Evolutionary conservation across 495 filamentous ascomycete species (phyloP), one percentile per base, ranked within the genome.

Genomic region (Talaromyces trachyspermus): DNA sequence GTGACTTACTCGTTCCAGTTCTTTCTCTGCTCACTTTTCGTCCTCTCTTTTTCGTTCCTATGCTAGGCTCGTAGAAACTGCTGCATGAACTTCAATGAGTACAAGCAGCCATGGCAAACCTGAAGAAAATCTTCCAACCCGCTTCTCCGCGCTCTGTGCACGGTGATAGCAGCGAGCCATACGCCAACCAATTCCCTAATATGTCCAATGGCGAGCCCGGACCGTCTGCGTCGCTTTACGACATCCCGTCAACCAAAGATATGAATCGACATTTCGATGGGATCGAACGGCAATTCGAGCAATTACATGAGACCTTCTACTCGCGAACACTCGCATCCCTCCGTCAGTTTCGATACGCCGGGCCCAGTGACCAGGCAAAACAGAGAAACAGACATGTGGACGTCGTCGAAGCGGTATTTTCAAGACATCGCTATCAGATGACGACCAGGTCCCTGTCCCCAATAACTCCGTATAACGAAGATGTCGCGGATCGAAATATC

Each of bases 401-500:
- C 50, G 50, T 73, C 20, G 54, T 71, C 37, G 68, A 68, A 43
- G 68, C 70, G 5, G 26, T 73, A 19, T 58, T 54, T 27, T 53
- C 59, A 9, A 54, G 61, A 0, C 55, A 69, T 38, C 61, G 53
- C 12, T 49, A 61, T 25, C 62, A 57, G 24, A 54, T 54, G n/a
- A 49, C 56, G 29, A 24, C 54, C 19, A 48, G 37, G 48, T 20
- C 54, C 5, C 50, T 62, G 37, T 62, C 66, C 14, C 66, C 65
- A 5, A 59, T 53, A 11, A 61, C 57, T 17, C 66, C 62, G 4
- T 73, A 70, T 49, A 73, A 73, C 30, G 70, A 73, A 54, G 68
- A 73, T 54, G 58, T 73, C 20, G 70, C 70, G 4, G 70, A 73
- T 49, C 64, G 70, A 8, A 73, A 73, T 37, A 70, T 73, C 61